Base-by-base conservation (phyloP, 371 early-diverging fungal species). In the Nematocida displodere region DNA sequence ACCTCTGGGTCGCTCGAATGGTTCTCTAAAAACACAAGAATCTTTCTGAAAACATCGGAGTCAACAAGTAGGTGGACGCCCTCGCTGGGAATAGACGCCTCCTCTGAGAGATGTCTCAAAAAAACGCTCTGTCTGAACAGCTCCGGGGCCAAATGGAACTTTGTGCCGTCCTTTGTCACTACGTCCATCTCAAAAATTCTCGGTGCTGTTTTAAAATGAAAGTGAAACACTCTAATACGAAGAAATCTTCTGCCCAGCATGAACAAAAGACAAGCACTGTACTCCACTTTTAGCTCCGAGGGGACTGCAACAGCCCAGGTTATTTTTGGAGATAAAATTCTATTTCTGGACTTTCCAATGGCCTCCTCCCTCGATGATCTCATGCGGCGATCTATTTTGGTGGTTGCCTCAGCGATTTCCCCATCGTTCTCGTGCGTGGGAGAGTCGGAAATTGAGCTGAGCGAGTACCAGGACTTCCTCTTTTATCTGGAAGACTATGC, bases 241-340 rank as follows among this genome's bases (percentile, higher is more conserved):
- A 28, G 31, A 56, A 44, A 61, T 61, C 39, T 53, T 24, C 33
- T 29, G 20, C 34, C 11, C 17, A 8, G n/a, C 8, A 58, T 24
- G 8, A 11, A 7, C 29, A 39, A 7, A 56, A 3, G 31, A 8
- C 17, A 31, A 40, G 8, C 11, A 2, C 7, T 15, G 58, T 2
- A n/a, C n/a, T n/a, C n/a, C n/a, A n/a, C n/a, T n/a, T n/a, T n/a
- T n/a, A n/a, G n/a, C n/a, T n/a, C n/a, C n/a, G 8, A 59, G 17
- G 13, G 4, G 8, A 20, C 24, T n/a, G n/a, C n/a, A n/a, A 28
- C 26, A 5, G 62, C 59, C 0, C 61, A 71, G 63, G 31, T 71
- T n/a, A 71, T 71, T 17, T 71, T 71, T 56, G 75, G 75, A n/a
- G 75, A 71, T 2, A 71, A 71, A 31, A 71, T 53, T 17, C 22